Evolutionary conservation across 768 basidiomycete species (phyloP), one percentile per base, ranked within the genome.

Genomic region (Tylopilus sp.): DNA sequence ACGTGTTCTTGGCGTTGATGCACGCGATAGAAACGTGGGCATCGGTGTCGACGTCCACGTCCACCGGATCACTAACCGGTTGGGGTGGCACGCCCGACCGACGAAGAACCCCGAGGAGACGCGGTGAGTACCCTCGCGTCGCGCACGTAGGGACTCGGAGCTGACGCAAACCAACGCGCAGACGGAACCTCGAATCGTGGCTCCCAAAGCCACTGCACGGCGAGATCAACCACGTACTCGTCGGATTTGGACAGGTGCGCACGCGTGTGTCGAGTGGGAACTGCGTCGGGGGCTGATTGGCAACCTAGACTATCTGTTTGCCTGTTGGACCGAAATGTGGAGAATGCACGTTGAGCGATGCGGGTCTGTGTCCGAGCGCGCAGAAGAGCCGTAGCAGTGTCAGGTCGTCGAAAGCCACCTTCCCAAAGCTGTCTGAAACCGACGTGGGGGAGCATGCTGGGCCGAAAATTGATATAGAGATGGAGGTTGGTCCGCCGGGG

Each of bases 11-110:
- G 25, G 11, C 13, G 21, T 11, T 13, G 7, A 41, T 43, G 25
- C 16, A 3, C 7, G 21, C 21, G 14, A n/a, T 45, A 92, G 89
- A 42, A 92, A 93, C 60, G 76, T 80, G 24, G 96, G 96, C 1
- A 96, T 98, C 30, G 96, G 95, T 0, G 96, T 98, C 0, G 96
- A 99, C 60, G 89, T 92, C 0, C 96, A 99, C 67, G 94, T 98
- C 8, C 94, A 98, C 60, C 77, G 96, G 7, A 98, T 99, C 48
- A 94, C 94, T 25, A 95, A 98, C 60, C 77, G 93, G 16, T 70
- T 99, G 2, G 85, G 89, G 36, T 99, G 96, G 96, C 96, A 98
- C 69, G 81, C 83, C 55, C 83, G 80, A 3, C 83, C 83, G 7
- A 95, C 94, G 1, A 89, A 86, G 63, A 87, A 76, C 3, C 90